A percentile compares a stretch with the other conserved stretches of the same genome.
Conservation (phyloP, 495 filamentous ascomycete species). For the Daldinia decipiens region DNA sequence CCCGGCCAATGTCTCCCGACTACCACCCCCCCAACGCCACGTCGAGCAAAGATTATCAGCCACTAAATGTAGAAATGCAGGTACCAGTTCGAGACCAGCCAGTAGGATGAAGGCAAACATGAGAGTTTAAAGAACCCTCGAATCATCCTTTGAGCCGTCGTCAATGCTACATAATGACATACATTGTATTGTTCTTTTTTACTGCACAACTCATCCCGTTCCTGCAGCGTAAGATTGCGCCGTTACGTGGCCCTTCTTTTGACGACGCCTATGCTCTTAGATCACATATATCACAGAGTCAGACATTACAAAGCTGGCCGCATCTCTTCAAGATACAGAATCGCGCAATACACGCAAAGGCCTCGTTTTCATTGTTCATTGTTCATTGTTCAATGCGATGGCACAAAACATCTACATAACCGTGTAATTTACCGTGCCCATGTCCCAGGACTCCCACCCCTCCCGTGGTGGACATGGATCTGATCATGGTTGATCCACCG, state of each 20-base stretch:
- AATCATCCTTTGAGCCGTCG: constrained; percentile 14
- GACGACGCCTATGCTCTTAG: constrained; percentile 14
- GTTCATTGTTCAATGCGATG: constrained; percentile 32
- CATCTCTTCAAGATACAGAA: constrained; percentile 3
- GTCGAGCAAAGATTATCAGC: constrained; percentile 34
- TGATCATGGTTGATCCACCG: constrained; percentile 23
- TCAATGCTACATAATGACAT: constrained; percentile 32
- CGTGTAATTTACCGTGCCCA: constrained; percentile 35
- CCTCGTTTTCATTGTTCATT: constrained; percentile 16
- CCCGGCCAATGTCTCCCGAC: constrained; percentile 32
- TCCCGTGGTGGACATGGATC: constrained; percentile 28
- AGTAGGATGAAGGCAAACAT: constrained; percentile 33
- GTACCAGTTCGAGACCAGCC: constrained; percentile 35
- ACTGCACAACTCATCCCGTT: constrained; percentile 40
- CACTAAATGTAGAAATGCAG: constrained; percentile 33
- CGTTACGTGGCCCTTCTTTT: constrained; percentile 37
- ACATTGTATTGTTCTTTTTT: neutral
- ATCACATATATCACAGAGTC: constrained; percentile 21
- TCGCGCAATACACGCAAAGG: constrained; percentile 9
- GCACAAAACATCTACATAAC: constrained; percentile 34
- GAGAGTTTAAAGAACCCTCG: neutral
- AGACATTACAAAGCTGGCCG: constrained; percentile 4
- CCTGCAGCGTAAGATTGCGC: constrained; percentile 35
- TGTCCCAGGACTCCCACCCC: constrained; percentile 23
- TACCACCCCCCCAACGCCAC: constrained; percentile 26